Percentiles rank a stretch among this genome's conserved stretches.
phyloP scores from a whole-genome alignment of 495 filamentous ascomycete species.

The Parachaetomium inaequale region DNA sequence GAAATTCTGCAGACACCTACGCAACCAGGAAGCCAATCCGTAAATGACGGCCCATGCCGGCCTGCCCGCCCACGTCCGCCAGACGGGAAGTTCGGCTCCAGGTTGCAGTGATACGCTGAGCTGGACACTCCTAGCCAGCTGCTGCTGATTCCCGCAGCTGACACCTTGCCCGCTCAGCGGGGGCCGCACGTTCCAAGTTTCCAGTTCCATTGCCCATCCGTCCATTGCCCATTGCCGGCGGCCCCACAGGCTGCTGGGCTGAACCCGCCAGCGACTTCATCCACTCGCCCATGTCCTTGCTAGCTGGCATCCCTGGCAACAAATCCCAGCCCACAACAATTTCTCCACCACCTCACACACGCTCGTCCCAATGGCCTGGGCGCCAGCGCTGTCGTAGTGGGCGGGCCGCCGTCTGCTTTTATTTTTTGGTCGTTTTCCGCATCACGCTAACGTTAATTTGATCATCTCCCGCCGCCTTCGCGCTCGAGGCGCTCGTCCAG shows the following conservation, averaged over 20 bases:
- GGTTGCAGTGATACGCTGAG: neutral
- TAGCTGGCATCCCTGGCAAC: neutral
- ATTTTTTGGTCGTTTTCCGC: neutral
- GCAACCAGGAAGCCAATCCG: too few species aligned
- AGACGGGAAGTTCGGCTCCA: too few species aligned
- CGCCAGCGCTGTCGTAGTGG: slow-evolving; percentile 4
- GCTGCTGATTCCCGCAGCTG: slow-evolving; percentile 1
- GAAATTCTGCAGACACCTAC: too few species aligned
- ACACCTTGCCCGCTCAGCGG: neutral
- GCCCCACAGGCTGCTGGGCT: slow-evolving; percentile 9
- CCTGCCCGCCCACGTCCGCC: too few species aligned
- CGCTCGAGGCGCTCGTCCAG: too few species aligned
- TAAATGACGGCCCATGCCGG: too few species aligned
- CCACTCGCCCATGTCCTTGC: neutral
- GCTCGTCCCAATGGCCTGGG: slow-evolving; percentile 12
- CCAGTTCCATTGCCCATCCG: too few species aligned
- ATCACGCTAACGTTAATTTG: neutral
- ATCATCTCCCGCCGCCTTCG: neutral
- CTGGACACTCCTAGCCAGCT: neutral
- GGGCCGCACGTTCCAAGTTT: neutral
- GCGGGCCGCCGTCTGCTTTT: slow-evolving; percentile 7
- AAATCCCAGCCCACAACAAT: slow-evolving; percentile 7
- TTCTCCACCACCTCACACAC: slow-evolving; percentile 4
- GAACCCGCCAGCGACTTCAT: slow-evolving; percentile 9
- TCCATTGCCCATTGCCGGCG: slow-evolving; percentile 1